phyloP scores from a whole-genome alignment of 2,329 filamentous ascomycete genomes.

The Alternaria dauci region DNA sequence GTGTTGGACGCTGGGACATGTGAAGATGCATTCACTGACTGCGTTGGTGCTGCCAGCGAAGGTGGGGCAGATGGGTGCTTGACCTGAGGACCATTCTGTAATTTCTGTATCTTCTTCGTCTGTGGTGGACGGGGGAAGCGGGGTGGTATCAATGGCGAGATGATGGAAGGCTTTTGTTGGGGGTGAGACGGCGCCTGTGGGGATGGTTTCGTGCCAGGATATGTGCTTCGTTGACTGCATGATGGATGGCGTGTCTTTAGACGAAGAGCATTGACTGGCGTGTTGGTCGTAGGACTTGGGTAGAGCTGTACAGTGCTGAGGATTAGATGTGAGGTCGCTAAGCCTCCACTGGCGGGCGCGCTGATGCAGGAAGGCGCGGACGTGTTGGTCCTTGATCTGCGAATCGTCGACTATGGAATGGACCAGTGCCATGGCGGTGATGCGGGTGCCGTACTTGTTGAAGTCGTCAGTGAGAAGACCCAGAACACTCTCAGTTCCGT shows the following conservation, averaged over 20 bases:
- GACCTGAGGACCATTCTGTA: slow-evolving; percentile 20
- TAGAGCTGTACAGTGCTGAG: slow-evolving; percentile 34
- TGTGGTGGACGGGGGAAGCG: not conserved
- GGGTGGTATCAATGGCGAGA: slow-evolving; percentile 10
- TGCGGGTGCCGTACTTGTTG: slow-evolving; percentile 31
- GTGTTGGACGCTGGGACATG: slow-evolving; percentile 58
- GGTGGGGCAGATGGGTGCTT: slow-evolving; percentile 52
- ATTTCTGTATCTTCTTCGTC: not conserved
- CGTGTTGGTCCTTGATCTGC: slow-evolving; percentile 32
- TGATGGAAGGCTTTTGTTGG: slow-evolving; percentile 18
- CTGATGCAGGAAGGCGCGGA: slow-evolving; percentile 43
- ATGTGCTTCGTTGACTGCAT: slow-evolving; percentile 12
- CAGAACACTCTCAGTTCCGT: slow-evolving; percentile 67
- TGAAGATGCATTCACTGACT: slow-evolving; percentile 69
- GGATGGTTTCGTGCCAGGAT: slow-evolving; percentile 24
- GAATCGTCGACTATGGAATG: slow-evolving; percentile 31
- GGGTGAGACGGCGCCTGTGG: slow-evolving; percentile 1
- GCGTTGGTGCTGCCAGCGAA: slow-evolving; percentile 71
- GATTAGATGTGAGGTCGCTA: slow-evolving; percentile 21
- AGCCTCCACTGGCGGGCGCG: slow-evolving; percentile 47
- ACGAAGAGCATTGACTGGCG: not conserved
- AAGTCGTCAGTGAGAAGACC: slow-evolving; percentile 65
- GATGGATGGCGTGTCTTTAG: not conserved
- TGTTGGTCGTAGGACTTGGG: slow-evolving; percentile 29
- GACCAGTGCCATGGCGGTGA: slow-evolving; percentile 46